A percentile compares a stretch with the other conserved stretches of the same genome.
These are phyloP conservation scores for Bruguiera sexangula DNA, from an alignment of 345 rosid species.

Conservation along the genomic window DNA sequence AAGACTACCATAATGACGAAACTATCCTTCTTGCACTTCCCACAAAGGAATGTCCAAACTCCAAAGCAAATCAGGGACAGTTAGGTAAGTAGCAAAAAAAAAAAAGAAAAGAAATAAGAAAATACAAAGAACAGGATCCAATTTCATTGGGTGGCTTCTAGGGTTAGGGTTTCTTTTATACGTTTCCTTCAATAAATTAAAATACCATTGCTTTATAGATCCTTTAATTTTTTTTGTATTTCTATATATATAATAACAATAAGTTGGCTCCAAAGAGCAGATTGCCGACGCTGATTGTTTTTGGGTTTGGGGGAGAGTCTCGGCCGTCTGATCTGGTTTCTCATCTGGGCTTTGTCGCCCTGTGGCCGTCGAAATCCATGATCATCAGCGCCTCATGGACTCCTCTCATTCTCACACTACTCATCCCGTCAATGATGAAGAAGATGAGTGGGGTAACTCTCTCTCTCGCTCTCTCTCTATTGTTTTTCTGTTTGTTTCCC, in stretches of 20 bases:
- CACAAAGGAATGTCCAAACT: not conserved
- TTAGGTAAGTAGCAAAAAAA: not conserved
- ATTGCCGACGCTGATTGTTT: not conserved
- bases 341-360: constrained; percentile 53
- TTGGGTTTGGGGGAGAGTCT: constrained; percentile 8
- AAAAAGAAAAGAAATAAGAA: not conserved
- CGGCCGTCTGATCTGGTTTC: constrained; percentile 14
- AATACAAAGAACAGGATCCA: not conserved
- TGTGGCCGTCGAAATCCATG: constrained; percentile 56
- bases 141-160: no score
- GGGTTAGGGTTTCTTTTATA: no score
- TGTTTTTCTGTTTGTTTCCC: constrained; percentile 7
- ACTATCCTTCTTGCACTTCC: not conserved
- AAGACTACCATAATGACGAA: not conserved
- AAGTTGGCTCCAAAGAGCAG: not conserved
- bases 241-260: not conserved
- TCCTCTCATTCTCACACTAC: constrained; percentile 44
- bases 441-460: constrained; percentile 79
- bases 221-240: no score
- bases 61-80: not conserved
- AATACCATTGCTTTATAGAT: no score
- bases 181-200: no score
- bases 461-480: not conserved
- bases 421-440: constrained; percentile 47
- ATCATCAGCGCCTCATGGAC: constrained; percentile 71